Evolutionary conservation across 2,329 filamentous ascomycete species (phyloP), one percentile per base, ranked within the genome.

Genomic region (Exophiala sp.): DNA sequence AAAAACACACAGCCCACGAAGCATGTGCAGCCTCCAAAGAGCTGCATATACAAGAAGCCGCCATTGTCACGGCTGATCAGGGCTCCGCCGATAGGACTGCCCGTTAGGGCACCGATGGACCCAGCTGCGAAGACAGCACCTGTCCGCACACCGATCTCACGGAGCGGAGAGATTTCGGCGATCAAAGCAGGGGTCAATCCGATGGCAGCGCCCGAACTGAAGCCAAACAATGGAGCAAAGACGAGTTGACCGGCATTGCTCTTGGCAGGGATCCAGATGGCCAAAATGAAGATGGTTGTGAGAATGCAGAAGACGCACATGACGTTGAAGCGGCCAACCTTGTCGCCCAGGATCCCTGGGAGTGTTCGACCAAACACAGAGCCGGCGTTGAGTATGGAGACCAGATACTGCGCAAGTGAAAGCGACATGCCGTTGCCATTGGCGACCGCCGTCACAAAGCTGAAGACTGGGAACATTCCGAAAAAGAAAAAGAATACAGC

Each of bases 161-260:
- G 72, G 30, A 87, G 76, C 39, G 86, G 82, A 1, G 79, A 82
- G 54, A 88, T 84, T 60, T 88, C 83, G 1, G 82, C 71, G 22
- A 61, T 53, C 11, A 85, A 69, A 0, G 82, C 76, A 0, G 85
- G 81, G 0, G 73, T 72, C 14, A 88, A 68, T 0, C 78, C 78
- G 29, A 85, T 77, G 59, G 82, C 85, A 2, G 79, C 78, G 10
- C 85, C 85, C 0, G 79, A 82, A 11, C 75, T 75, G 63, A 88
- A 86, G 14, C 84, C 85, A 58, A 85, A 88, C 5, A 86, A 66
- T n/a, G 76, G 71, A 10, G 77, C 74, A 64, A 86, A 88, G 29
- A 80, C 71, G 43, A 87, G 74, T 50, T 83, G 78, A 1, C 78
- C 74, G 0, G 75, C 74, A 8, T 81, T 76, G 30, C 70, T 70